Conservation (phyloP, 169 alveolate species). For the Pseudocohnilembus persalinus region DNA sequence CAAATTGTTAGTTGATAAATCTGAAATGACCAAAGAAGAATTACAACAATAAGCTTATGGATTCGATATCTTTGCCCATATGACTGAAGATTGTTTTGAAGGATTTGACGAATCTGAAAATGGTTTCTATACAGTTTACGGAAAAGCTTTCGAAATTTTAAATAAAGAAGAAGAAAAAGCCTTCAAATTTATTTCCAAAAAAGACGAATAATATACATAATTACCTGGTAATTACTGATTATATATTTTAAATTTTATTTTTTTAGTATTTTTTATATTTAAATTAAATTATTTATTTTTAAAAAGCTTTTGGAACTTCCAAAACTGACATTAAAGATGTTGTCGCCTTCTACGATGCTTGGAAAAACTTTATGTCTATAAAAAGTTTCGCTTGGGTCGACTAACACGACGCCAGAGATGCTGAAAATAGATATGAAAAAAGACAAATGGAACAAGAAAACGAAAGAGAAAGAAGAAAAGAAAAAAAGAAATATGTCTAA, state of each 20-base stretch:
- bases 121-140: slow-evolving; percentile 47
- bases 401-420: slow-evolving; percentile 42
- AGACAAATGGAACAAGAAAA: slow-evolving; percentile 52
- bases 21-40: slow-evolving; percentile 44
- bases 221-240: too few relatives aligned
- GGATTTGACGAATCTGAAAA: slow-evolving; percentile 45
- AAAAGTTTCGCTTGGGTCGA: slow-evolving; percentile 54
- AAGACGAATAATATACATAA: slow-evolving; percentile 39
- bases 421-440: slow-evolving; percentile 45
- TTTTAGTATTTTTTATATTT: too few relatives aligned
- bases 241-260: too few relatives aligned
- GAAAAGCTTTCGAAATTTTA: slow-evolving; percentile 36
- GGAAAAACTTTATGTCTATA: slow-evolving; percentile 47
- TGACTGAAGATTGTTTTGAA: slow-evolving; percentile 21
- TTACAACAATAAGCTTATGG: slow-evolving; percentile 28
- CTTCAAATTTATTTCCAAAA: slow-evolving; percentile 14
- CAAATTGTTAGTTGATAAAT: slow-evolving; percentile 15
- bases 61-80: slow-evolving; percentile 30
- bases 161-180: slow-evolving; percentile 58
- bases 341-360: slow-evolving; percentile 39
- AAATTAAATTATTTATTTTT: too few relatives aligned
- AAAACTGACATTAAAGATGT: slow-evolving; percentile 41
- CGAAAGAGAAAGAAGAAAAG: slow-evolving; percentile 48
- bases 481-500: slow-evolving; percentile 43
- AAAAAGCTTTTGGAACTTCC: slow-evolving; percentile 45